phyloP scores from a whole-genome alignment of 2,329 filamentous ascomycete species.

The Botryotinia narcissicola region DNA sequence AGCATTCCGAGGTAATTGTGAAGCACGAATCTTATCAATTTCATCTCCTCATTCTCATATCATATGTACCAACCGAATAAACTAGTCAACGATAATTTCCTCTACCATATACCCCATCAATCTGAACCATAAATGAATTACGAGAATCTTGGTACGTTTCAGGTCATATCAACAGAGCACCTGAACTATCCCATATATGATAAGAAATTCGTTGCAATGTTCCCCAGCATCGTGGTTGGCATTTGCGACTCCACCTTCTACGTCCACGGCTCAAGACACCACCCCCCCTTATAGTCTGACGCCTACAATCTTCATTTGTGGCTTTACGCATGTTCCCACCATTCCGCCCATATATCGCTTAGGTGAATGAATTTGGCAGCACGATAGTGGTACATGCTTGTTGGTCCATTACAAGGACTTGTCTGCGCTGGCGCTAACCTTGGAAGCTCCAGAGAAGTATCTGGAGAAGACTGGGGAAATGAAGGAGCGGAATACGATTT shows the following conservation, averaged over 20 bases:
- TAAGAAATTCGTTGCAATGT: constrained; percentile 12
- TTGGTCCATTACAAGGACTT: constrained; percentile 58
- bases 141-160: background rate
- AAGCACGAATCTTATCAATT: background rate
- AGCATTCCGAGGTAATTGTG: background rate
- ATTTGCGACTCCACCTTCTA: background rate
- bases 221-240: background rate
- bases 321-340: constrained; percentile 11
- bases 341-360: constrained; percentile 18
- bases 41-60: constrained; percentile 1
- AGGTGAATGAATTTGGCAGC: constrained; percentile 14
- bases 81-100: constrained; percentile 3
- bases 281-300: background rate
- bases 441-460: constrained; percentile 75
- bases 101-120: constrained; percentile 1
- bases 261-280: constrained; percentile 13
- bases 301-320: background rate
- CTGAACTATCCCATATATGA: constrained; percentile 5
- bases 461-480: constrained; percentile 86
- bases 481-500: constrained; percentile 96
- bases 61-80: constrained; percentile 1
- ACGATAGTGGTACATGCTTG: constrained; percentile 18
- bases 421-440: constrained; percentile 68
- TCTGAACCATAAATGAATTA: constrained; percentile 1
- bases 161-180: constrained; percentile 8